Percentiles rank a stretch among this genome's conserved stretches.
Conservation (phyloP, 495 filamentous ascomycete species). For the Neurospora sp. region DNA sequence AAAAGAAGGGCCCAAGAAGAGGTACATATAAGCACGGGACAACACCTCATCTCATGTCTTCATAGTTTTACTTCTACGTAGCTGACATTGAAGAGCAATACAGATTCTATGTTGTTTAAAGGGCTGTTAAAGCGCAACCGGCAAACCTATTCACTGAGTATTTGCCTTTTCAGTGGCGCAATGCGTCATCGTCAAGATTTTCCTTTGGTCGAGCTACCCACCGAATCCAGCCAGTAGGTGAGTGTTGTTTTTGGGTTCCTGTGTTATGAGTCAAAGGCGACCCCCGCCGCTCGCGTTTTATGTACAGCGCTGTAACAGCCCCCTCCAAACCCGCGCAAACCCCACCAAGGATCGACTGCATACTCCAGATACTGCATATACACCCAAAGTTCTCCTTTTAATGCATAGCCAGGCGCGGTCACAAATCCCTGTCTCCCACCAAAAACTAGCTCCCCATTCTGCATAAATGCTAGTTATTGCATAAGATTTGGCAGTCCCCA, state of each 20-base stretch:
- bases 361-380: too few relatives aligned
- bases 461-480: too few relatives aligned
- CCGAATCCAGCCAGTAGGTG: neutral
- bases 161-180: neutral
- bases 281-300: neutral
- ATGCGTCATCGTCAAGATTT: neutral
- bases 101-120: neutral
- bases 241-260: neutral
- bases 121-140: neutral
- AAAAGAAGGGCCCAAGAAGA: neutral
- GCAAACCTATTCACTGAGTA: neutral
- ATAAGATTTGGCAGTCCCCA: too few relatives aligned
- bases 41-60: neutral
- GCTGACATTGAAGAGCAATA: neutral
- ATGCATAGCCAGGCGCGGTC: too few relatives aligned
- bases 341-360: neutral
- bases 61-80: neutral
- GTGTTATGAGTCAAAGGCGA: neutral
- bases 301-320: neutral
- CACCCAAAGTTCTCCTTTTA: too few relatives aligned
- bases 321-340: neutral
- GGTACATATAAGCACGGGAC: neutral
- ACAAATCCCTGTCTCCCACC: too few relatives aligned
- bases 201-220: neutral
- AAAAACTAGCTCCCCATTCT: too few relatives aligned